Evolutionary conservation across 2,329 filamentous ascomycete species (phyloP).

Genomic region (Aspergillus persii): DNA sequence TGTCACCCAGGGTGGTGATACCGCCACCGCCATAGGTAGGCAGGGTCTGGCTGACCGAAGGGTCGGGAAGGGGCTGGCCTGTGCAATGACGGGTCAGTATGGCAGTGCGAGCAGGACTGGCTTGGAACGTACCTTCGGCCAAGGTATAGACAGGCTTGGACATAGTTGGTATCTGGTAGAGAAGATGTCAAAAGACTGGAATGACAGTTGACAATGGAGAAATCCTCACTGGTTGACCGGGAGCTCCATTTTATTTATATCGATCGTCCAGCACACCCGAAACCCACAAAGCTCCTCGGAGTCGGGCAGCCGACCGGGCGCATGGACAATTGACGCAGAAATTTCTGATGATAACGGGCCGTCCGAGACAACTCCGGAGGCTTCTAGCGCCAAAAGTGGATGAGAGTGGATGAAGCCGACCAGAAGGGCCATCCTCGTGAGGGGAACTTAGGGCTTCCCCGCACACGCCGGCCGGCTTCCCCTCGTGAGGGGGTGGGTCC

Average conservation of each 20-base stretch:
- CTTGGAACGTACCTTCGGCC: constrained; percentile 23
- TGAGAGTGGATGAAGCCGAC: not conserved
- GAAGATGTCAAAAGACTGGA: not conserved
- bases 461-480: not conserved
- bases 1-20: constrained; percentile 53
- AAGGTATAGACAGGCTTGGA: constrained; percentile 24
- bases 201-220: not conserved
- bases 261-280: not conserved
- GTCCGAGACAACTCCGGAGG: not conserved
- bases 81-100: constrained; percentile 6
- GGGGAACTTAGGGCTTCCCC: not conserved
- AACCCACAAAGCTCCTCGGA: not conserved
- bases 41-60: constrained; percentile 22
- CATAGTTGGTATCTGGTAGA: constrained; percentile 3
- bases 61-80: constrained; percentile 28
- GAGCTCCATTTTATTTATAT: not conserved
- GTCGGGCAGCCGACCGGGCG: not conserved
- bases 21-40: constrained; percentile 33
- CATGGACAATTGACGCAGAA: not conserved
- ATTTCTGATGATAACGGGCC: not conserved
- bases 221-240: not conserved
- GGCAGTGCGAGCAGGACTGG: not conserved
- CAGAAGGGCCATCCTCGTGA: not conserved
- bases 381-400: not conserved
- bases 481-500: not conserved